These are phyloP conservation scores for Cyclotella choctawhatcheeana DNA, from an alignment of 108 stramenopile species.

Conservation along the genomic window DNA sequence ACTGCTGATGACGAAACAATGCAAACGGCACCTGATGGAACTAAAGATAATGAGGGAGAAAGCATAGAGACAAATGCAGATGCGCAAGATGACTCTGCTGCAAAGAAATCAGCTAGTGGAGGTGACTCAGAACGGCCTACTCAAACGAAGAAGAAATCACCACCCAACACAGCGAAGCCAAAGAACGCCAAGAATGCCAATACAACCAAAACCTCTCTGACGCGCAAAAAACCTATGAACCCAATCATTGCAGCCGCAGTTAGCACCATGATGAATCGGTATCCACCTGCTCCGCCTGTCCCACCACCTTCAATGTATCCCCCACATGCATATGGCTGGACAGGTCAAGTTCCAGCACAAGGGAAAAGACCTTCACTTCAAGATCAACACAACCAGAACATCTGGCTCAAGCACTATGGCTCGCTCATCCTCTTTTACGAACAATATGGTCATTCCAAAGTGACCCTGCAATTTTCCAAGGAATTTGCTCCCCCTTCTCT, in stretches of 20 bases:
- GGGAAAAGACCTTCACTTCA: background rate
- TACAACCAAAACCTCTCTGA: background rate
- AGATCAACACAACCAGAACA: background rate
- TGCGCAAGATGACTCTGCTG: background rate
- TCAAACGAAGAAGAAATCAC: background rate
- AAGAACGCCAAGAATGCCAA: background rate
- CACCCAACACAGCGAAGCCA: background rate
- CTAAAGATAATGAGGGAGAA: background rate
- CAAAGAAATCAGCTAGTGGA: too few relatives aligned
- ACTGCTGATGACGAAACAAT: background rate
- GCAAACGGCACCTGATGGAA: background rate
- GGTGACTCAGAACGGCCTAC: background rate
- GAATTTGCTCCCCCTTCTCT: background rate
- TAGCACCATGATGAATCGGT: background rate
- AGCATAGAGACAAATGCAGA: background rate
- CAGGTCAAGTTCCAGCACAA: background rate
- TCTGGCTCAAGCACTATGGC: constrained; percentile 10
- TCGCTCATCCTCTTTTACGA: constrained; percentile 13
- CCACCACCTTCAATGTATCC: background rate
- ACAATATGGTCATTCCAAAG: constrained; percentile 4
- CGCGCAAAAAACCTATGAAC: background rate
- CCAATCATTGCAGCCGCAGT: background rate
- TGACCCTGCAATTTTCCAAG: background rate
- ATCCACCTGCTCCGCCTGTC: background rate
- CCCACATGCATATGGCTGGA: background rate